A percentile compares a stretch with the other conserved stretches of the same genome.
These are phyloP conservation scores for Tolypocladium paradoxum DNA, from an alignment of 2,329 filamentous ascomycete genomes.

Conservation along the genomic window DNA sequence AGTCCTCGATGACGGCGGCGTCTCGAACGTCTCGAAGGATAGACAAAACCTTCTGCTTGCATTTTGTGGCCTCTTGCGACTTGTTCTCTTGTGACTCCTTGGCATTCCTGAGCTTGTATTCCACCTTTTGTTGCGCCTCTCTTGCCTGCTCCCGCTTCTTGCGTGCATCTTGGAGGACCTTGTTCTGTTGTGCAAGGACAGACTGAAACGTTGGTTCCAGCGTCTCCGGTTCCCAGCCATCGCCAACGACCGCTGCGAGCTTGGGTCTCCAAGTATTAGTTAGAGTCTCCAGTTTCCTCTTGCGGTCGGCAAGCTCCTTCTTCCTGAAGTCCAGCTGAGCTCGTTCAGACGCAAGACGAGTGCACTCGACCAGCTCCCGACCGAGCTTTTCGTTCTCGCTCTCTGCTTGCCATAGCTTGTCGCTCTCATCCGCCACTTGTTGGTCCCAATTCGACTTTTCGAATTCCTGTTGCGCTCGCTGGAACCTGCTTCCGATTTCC, in stretches of 20 bases:
- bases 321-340: constrained; percentile 76
- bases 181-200: constrained; percentile 45
- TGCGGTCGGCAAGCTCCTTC: constrained; percentile 65
- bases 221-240: constrained; percentile 56
- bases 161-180: constrained; percentile 52
- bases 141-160: constrained; percentile 58
- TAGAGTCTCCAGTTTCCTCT: constrained; percentile 68
- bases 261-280: constrained; percentile 62
- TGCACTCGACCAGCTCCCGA: constrained; percentile 74
- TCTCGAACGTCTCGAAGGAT: constrained; percentile 35
- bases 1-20: constrained; percentile 40
- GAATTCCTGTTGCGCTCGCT: constrained; percentile 51
- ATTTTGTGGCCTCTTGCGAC: constrained; percentile 48
- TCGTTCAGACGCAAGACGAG: constrained; percentile 67
- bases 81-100: constrained; percentile 56
- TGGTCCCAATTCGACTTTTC: constrained; percentile 57
- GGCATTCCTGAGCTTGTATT: constrained; percentile 57
- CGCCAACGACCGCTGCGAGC: constrained; percentile 52
- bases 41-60: constrained; percentile 43
- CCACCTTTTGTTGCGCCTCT: constrained; percentile 65
- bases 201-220: constrained; percentile 63
- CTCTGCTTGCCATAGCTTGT: constrained; percentile 58
- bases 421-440: constrained; percentile 56
- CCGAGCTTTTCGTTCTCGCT: constrained; percentile 61
- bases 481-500: constrained; percentile 54